phyloP scores from a whole-genome alignment of 768 basidiomycete genomes.

The Suillus fuscotomentosus region DNA sequence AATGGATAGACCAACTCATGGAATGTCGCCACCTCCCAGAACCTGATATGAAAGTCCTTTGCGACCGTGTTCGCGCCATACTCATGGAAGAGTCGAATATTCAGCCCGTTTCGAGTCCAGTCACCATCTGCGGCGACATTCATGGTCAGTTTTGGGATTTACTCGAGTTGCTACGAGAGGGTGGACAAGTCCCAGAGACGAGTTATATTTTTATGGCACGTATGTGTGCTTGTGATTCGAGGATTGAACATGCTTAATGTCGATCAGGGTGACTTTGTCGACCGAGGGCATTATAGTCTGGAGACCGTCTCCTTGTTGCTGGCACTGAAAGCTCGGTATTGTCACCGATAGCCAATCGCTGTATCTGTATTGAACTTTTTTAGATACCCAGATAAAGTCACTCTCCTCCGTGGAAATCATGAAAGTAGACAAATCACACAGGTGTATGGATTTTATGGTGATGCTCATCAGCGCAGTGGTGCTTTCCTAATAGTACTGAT shows the following conservation, averaged over 20 bases:
- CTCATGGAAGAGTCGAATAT: constrained; percentile 98
- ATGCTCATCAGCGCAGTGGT: constrained; percentile 19
- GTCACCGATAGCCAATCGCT: neutral
- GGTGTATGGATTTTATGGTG: constrained; percentile 98
- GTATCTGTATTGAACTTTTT: constrained; percentile 9
- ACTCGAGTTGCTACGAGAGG: constrained; percentile 83
- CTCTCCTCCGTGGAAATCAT: constrained; percentile 91
- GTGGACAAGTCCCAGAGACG: constrained; percentile 81
- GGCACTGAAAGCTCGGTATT: constrained; percentile 84
- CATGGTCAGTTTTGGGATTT: constrained; percentile 99
- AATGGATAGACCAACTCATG: constrained; percentile 89
- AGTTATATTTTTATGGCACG: constrained; percentile 97
- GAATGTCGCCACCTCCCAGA: constrained; percentile 88
- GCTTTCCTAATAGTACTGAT: neutral
- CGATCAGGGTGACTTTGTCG: constrained; percentile 92
- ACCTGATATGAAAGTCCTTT: constrained; percentile 89
- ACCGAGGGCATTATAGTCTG: constrained; percentile 92
- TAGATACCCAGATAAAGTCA: constrained; percentile 92
- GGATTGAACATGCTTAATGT: constrained; percentile 25
- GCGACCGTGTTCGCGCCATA: constrained; percentile 83
- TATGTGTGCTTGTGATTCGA: constrained; percentile 40
- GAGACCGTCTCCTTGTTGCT: constrained; percentile 92
- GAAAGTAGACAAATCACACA: constrained; percentile 98
- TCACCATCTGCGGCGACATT: constrained; percentile 94
- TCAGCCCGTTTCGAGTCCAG: constrained; percentile 92